Base-by-base conservation (phyloP, 208 protist genomes). In the Lotmaria passim region DNA sequence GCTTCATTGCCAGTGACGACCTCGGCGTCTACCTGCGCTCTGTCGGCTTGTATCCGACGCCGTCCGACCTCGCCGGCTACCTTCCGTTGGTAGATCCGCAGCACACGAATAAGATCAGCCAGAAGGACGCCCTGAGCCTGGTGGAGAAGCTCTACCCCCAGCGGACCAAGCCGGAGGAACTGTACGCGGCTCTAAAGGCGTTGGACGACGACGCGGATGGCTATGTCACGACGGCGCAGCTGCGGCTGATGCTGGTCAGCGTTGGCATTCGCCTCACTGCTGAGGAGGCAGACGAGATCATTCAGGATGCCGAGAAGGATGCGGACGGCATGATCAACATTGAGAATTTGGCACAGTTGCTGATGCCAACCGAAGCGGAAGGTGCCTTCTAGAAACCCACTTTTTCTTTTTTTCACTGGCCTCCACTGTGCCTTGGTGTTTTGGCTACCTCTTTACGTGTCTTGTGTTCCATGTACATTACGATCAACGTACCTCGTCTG, bases 1-100 rank as follows among this genome's bases (percentile, higher is more conserved):
- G 98, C 44, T 86, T 76, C 51, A 98, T 99, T 71, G 95, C 94
- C 15, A 97, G 93, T n/a, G 91, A 96, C 31, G 98, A 99, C 85
- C 85, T 99, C 8, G 99, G 98, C 66, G 96, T 94, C 36, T 97
- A 99, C 28, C 99, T 99, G 95, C 96, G 99, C 50, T 98, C 98
- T 14, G 85, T 99, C 17, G 99, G 99, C 19, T 89, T 98, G 63
- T 99, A 98, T 85, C 98, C 98, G 24, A 95, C 96, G 5, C 84
- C 97, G 67, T 91, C 88, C 26, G 98, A 99, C 78, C 78, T 99
- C 24, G 86, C 91, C 47, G 93, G 98, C 46, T 97, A 99, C 83
- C 92, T 98, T 47, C 93, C 96, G 30, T 85, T 99, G 31, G 93
- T 99, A 3, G 98, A 99, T 74, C 86, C 94, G 7, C 95, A 99